phyloP scores from a whole-genome alignment of 148 eudicot genomes.

The Rhododendron ovatum region DNA sequence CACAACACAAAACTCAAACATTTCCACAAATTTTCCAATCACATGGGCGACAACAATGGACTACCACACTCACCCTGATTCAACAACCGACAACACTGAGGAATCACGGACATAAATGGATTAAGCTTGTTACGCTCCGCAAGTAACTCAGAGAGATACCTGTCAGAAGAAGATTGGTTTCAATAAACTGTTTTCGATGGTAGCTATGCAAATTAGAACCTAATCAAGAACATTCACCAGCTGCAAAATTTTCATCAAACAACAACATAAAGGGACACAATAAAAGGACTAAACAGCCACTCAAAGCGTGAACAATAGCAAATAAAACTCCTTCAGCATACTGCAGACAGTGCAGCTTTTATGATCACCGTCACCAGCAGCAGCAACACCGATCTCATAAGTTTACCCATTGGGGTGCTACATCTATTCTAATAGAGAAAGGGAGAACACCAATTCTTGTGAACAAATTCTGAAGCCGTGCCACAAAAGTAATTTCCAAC shows the following conservation, averaged over 20 bases:
- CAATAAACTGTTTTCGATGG: neutral
- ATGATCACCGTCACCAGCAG: neutral
- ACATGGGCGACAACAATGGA: neutral
- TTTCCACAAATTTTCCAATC: neutral
- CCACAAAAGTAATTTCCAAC: neutral
- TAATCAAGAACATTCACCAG: neutral
- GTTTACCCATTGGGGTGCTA: neutral
- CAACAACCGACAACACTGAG: constrained; percentile 65
- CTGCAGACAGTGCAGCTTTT: neutral
- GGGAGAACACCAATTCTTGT: neutral
- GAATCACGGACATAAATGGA: constrained; percentile 82
- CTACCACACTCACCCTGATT: constrained; percentile 71
- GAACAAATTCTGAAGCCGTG: neutral
- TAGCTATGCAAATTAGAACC: neutral
- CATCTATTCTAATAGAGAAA: too few relatives aligned
- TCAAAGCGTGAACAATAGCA: neutral
- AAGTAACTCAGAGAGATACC: constrained; percentile 79
- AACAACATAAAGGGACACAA: neutral
- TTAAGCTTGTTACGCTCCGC: constrained; percentile 78
- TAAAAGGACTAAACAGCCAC: neutral
- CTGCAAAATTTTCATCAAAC: neutral
- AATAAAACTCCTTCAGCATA: neutral
- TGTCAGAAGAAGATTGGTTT: constrained; percentile 20
- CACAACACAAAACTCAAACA: neutral
- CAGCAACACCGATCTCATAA: neutral